These are phyloP conservation scores for Dictyostelium intermedium DNA, from an alignment of 78 protist genomes.

Conservation along the genomic window DNA sequence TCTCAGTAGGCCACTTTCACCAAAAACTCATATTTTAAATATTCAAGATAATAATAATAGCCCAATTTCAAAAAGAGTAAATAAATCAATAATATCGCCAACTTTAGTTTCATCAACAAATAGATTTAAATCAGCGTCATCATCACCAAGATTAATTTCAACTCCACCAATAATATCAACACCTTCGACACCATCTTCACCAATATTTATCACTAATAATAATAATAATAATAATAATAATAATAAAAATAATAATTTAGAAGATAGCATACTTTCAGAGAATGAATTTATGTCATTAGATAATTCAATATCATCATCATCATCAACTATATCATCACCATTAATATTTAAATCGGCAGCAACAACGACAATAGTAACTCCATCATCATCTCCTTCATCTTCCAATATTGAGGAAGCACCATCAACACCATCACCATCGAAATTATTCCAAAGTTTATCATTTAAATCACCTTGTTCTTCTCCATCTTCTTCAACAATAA, in stretches of 20 bases:
- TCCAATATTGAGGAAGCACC: not conserved
- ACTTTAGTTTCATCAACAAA: not conserved
- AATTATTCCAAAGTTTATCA: not conserved
- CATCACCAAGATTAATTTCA: not conserved
- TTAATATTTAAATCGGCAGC: not conserved
- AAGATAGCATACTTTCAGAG: not conserved
- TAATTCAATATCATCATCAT: not conserved
- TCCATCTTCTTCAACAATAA: not conserved
- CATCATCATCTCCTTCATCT: not conserved
- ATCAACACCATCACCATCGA: slow-evolving; percentile 6
- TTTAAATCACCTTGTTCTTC: not conserved
- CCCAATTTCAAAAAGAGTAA: not conserved
- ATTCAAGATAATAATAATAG: not conserved
- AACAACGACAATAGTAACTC: not conserved
- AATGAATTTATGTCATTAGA: not conserved
- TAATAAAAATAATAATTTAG: not conserved
- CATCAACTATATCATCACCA: not conserved
- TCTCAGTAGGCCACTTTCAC: not conserved
- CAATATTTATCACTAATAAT: not conserved
- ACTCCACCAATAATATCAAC: not conserved
- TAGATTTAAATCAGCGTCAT: not conserved
- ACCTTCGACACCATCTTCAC: not conserved
- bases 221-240: no score
- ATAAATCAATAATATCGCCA: not conserved
- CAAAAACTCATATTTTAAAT: slow-evolving; percentile 6